Evolutionary conservation across 139 green algal species (phyloP), one percentile per base, ranked within the genome.

Genomic region (Chlorella sp.): DNA sequence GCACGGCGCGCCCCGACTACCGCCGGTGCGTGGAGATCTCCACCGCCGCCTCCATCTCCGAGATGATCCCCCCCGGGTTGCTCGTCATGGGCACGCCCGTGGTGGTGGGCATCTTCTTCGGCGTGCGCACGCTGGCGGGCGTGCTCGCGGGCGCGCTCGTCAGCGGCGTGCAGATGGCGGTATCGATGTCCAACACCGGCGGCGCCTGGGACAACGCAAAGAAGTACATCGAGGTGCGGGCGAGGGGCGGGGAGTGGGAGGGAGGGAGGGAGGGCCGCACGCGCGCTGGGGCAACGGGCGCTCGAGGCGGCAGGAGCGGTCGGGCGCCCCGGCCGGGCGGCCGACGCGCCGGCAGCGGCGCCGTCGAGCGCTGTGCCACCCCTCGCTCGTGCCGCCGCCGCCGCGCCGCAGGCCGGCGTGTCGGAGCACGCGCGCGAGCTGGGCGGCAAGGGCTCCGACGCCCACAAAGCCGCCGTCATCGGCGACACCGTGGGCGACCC

Each of bases 151-250:
- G 95, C 70, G 86, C 86, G 12, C 88, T 98, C n/a, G 94, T 97
- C n/a, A 95, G 86, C 38, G 93, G 94, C 58, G 95, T 98, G 68
- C 95, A 98, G 90, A 94, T 98, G 84, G 95, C 95, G 11, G 88
- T 98, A 38, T 96, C 89, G 80, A 97, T 97, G 89, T 95, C 89
- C 86, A 98, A 98, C 92, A 98, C 95, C 50, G 95, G 95, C 67
- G 93, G 94, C 61, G 96, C 96, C 8, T 99, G 95, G 95, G 96
- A 99, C 87, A 99, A 99, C 80, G 94, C 96, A 70, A 99, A 99
- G 92, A 99, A 99, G 89, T 98, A 97, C 84, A 90, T 99, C 11
- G 94, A 97, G 89, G 90, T 81, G n/a, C n/a, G n/a, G n/a, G n/a
- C n/a, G n/a, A n/a, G n/a, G n/a, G n/a, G n/a, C n/a, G n/a, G n/a